Evolutionary conservation across 768 basidiomycete species (phyloP).

Genomic region (Collybia nuda): DNA sequence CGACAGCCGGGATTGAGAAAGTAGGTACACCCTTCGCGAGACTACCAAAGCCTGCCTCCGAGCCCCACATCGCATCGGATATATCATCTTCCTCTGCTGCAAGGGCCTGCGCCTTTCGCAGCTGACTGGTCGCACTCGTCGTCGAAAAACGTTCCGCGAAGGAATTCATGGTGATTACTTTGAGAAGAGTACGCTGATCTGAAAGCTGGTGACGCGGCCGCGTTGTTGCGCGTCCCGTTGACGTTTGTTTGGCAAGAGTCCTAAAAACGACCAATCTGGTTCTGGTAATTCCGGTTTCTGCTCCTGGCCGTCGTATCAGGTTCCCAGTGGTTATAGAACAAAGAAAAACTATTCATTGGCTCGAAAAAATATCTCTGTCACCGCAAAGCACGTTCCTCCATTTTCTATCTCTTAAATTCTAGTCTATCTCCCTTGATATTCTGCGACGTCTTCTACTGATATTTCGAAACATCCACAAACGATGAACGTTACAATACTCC

Average conservation of each 20-base stretch:
- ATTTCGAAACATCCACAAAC: conserved; percentile 74
- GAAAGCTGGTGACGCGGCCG: conserved; percentile 47
- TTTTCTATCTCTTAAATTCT: conserved; percentile 23
- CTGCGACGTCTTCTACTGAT: conserved; percentile 48
- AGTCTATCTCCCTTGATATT: conserved; percentile 43
- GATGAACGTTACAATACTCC: conserved; percentile 54
- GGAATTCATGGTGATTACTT: conserved; percentile 68
- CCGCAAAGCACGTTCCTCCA: conserved; percentile 38
- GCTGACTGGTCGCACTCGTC: conserved; percentile 48
- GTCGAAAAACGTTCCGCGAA: conserved; percentile 66
- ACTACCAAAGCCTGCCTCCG: conserved; percentile 78
- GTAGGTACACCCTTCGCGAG: conserved; percentile 68
- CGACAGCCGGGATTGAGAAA: conserved; percentile 70
- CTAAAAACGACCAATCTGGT: too few relatives aligned
- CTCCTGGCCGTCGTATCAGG: too few relatives aligned
- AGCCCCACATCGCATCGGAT: conserved; percentile 78
- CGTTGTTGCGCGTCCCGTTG: conserved; percentile 37
- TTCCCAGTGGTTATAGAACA: too few relatives aligned
- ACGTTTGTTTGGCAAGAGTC: conserved; percentile 28
- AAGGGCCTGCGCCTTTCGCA: conserved; percentile 46
- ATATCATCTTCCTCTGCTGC: conserved; percentile 62
- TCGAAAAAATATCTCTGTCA: conserved; percentile 32
- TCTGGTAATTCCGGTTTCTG: too few relatives aligned
- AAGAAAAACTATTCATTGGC: conserved; percentile 17
- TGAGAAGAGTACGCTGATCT: conserved; percentile 7